Conservation (phyloP, 345 rosid genomes). For the Gossypium arboreum region DNA sequence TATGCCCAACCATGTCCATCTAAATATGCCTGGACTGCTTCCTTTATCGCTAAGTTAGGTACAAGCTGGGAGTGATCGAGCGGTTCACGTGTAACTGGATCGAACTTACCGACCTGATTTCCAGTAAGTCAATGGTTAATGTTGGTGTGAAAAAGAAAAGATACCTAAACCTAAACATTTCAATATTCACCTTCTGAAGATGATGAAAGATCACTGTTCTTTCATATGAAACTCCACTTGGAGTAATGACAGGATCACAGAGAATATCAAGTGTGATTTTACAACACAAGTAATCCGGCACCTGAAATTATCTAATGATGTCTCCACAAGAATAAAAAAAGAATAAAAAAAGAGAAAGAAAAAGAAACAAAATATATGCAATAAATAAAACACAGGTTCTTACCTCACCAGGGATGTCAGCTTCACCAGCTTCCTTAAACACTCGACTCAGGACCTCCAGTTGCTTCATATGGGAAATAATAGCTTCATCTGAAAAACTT, state of each 20-base stretch:
- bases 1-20: slow-evolving; percentile 84
- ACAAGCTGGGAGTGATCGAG: slow-evolving; percentile 51
- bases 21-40: slow-evolving; percentile 78
- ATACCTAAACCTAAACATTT: neutral
- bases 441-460: slow-evolving; percentile 52
- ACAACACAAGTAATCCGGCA: slow-evolving; percentile 88
- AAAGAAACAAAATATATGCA: neutral
- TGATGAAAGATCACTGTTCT: slow-evolving; percentile 85
- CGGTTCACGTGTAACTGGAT: slow-evolving; percentile 76
- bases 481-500: slow-evolving; percentile 46
- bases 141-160: neutral
- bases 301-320: slow-evolving; percentile 38
- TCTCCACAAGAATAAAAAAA: neutral
- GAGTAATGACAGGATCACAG: slow-evolving; percentile 86
- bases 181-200: slow-evolving; percentile 55
- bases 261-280: slow-evolving; percentile 83
- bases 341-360: neutral
- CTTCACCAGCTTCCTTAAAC: slow-evolving; percentile 63
- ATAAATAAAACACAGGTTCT: neutral
- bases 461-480: slow-evolving; percentile 32
- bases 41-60: slow-evolving; percentile 78
- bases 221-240: slow-evolving; percentile 85
- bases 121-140: neutral
- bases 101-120: slow-evolving; percentile 73
- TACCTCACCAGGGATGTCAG: slow-evolving; percentile 65